A percentile compares a stretch with the other conserved stretches of the same genome.
Conservation (phyloP, 495 filamentous ascomycete genomes). For the Neohortaea acidophila region DNA sequence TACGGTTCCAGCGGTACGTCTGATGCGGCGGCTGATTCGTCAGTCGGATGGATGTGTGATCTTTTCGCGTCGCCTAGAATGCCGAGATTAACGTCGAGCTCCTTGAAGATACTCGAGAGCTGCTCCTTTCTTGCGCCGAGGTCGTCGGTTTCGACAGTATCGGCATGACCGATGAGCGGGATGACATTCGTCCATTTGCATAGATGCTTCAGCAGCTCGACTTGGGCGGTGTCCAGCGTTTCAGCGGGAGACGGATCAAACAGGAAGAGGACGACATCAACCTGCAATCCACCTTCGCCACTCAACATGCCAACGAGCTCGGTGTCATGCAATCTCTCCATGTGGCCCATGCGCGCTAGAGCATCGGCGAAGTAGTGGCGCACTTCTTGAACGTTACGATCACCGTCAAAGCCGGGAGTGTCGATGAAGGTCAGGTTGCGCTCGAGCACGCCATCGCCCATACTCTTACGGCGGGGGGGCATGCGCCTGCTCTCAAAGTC, state of each 20-base stretch:
- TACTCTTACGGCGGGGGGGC: slow-evolving; percentile 59
- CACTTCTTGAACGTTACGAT: slow-evolving; percentile 53
- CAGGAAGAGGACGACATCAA: slow-evolving; percentile 78
- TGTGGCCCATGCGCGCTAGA: slow-evolving; percentile 45
- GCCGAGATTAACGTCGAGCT: slow-evolving; percentile 38
- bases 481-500: slow-evolving; percentile 62
- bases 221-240: not conserved
- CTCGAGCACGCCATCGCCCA: slow-evolving; percentile 71
- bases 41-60: too few species aligned
- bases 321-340: slow-evolving; percentile 44
- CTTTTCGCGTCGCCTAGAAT: not conserved
- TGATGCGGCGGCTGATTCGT: slow-evolving; percentile 21
- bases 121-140: slow-evolving; percentile 46
- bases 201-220: slow-evolving; percentile 27
- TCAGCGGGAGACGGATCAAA: slow-evolving; percentile 31
- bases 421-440: slow-evolving; percentile 93
- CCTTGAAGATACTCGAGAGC: slow-evolving; percentile 43
- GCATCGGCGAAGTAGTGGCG: slow-evolving; percentile 63
- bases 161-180: slow-evolving; percentile 65
- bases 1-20: slow-evolving; percentile 33
- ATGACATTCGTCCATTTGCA: slow-evolving; percentile 73
- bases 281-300: slow-evolving; percentile 73
- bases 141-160: slow-evolving; percentile 47
- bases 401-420: slow-evolving; percentile 32
- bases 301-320: slow-evolving; percentile 71